phyloP scores from a whole-genome alignment of 2,329 filamentous ascomycete genomes.

The Ploettnerulaceae sp. region DNA sequence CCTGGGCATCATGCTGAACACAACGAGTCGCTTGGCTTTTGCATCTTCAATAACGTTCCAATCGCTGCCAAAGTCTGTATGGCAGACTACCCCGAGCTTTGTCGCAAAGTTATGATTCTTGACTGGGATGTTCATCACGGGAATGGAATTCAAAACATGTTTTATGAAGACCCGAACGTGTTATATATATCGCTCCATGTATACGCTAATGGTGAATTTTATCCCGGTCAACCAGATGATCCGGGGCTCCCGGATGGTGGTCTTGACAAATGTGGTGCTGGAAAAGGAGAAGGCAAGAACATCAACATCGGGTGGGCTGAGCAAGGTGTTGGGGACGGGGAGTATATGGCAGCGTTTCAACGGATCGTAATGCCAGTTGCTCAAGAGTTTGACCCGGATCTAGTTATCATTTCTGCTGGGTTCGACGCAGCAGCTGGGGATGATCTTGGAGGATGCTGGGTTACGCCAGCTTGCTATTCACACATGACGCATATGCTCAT shows the following conservation, averaged over 20 bases:
- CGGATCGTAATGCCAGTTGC: constrained; percentile 95
- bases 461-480: constrained; percentile 85
- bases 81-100: constrained; percentile 69
- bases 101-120: constrained; percentile 85
- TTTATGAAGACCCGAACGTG: constrained; percentile 90
- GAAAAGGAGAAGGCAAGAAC: constrained; percentile 53
- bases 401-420: constrained; percentile 92
- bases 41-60: constrained; percentile 95
- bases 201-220: constrained; percentile 77
- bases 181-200: constrained; percentile 95
- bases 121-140: constrained; percentile 85
- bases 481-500: constrained; percentile 99
- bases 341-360: constrained; percentile 96
- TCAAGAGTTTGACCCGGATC: constrained; percentile 85
- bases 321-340: constrained; percentile 86
- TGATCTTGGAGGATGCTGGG: constrained; percentile 86
- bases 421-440: constrained; percentile 96
- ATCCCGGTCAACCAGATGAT: constrained; percentile 65
- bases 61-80: constrained; percentile 89
- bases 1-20: constrained; percentile 94
- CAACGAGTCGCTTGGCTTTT: constrained; percentile 85
- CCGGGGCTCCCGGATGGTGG: constrained; percentile 58
- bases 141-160: constrained; percentile 94
- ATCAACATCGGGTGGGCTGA: constrained; percentile 64
- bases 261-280: constrained; percentile 54